These are phyloP conservation scores for Zygnema circumcarinatum DNA, from an alignment of 139 green algal genomes.

Conservation along the genomic window DNA sequence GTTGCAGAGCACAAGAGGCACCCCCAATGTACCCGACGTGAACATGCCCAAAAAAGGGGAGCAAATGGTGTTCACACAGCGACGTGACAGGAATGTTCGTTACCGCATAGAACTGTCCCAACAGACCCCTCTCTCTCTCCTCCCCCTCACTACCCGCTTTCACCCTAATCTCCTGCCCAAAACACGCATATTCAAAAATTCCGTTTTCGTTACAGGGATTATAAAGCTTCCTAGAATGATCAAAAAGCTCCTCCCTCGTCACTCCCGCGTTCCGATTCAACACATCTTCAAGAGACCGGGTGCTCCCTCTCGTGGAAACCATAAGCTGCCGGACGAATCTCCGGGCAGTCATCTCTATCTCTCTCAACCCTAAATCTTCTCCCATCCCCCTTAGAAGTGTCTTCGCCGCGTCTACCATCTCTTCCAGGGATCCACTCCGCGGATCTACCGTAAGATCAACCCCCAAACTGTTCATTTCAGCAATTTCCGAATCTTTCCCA, in stretches of 20 bases:
- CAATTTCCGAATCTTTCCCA: neutral
- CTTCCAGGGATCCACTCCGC: neutral
- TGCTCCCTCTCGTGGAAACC: neutral
- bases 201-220: too few relatives aligned
- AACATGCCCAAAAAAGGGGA: constrained; percentile 89
- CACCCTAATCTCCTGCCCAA: neutral
- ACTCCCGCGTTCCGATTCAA: neutral
- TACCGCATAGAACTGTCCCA: neutral
- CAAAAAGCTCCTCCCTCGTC: too few relatives aligned
- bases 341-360: neutral
- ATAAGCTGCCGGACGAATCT: neutral
- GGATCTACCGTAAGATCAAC: neutral
- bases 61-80: constrained; percentile 96
- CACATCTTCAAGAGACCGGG: neutral
- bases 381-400: neutral
- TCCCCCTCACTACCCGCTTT: neutral
- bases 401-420: neutral
- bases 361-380: neutral
- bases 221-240: too few relatives aligned
- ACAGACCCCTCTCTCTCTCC: neutral
- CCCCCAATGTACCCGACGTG: constrained; percentile 43
- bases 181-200: too few relatives aligned
- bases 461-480: neutral
- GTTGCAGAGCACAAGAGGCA: neutral
- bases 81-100: constrained; percentile 68